phyloP scores from a whole-genome alignment of 352 stramenopile genomes.

The Globisporangium rhizosaccharum region DNA sequence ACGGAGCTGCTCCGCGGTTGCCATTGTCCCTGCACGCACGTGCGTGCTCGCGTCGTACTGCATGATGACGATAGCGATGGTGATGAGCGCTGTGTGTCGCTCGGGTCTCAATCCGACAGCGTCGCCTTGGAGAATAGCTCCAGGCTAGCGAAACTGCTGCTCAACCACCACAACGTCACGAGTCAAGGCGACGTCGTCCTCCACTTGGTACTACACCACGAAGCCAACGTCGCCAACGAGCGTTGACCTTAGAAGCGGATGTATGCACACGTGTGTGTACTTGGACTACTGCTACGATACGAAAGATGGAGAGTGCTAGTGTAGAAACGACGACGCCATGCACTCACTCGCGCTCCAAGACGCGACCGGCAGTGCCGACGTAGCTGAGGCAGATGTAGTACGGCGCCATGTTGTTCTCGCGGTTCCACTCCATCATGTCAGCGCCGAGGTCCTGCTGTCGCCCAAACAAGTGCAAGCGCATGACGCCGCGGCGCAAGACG shows the following conservation, averaged over 20 bases:
- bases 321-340: not conserved
- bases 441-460: constrained; percentile 43
- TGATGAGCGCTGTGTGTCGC: too few species aligned
- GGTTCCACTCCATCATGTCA: constrained; percentile 39
- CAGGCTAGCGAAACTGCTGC: too few species aligned
- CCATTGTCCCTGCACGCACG: not conserved
- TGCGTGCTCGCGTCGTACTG: constrained; percentile 22
- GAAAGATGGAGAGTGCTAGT: not conserved
- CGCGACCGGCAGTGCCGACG: constrained; percentile 25
- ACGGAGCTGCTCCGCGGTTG: not conserved
- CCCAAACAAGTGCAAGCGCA: constrained; percentile 53
- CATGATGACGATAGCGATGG: constrained; percentile 11
- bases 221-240: too few species aligned
- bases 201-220: too few species aligned
- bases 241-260: too few species aligned
- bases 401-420: constrained; percentile 33
- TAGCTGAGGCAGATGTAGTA: constrained; percentile 81
- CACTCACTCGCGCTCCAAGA: not conserved
- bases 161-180: too few species aligned
- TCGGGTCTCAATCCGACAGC: too few species aligned
- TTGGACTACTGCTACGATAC: not conserved
- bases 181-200: too few species aligned
- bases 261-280: not conserved
- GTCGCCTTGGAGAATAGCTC: too few species aligned
- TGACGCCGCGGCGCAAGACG: constrained; percentile 39